phyloP scores from a whole-genome alignment of 306 rosid genomes.

The Gynostemma pentaphyllum region DNA sequence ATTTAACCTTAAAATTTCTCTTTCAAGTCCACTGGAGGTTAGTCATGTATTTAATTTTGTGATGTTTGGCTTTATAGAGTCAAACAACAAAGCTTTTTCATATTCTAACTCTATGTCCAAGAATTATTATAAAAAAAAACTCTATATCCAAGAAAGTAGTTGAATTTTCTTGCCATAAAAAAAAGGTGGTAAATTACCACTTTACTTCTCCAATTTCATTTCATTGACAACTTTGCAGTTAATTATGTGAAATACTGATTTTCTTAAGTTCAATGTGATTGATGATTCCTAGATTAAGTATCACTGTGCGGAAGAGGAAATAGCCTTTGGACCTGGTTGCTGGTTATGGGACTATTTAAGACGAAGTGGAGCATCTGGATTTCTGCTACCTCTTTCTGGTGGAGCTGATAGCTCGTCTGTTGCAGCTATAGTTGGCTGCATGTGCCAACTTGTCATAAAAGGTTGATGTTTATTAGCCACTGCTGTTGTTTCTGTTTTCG shows the following conservation, averaged over 20 bases:
- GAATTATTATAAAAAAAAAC: no score
- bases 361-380: constrained; percentile 98
- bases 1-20: constrained; percentile 48
- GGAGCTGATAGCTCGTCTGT: constrained; percentile 99
- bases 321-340: constrained; percentile 95
- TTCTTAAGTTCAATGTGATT: constrained; percentile 11
- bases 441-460: constrained; percentile 93
- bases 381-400: constrained; percentile 96
- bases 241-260: neutral
- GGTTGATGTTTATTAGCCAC: constrained; percentile 27
- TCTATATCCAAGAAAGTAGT: neutral
- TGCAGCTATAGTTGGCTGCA: constrained; percentile 93
- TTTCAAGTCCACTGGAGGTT: constrained; percentile 75
- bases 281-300: constrained; percentile 51
- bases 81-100: neutral
- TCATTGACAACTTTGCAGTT: neutral
- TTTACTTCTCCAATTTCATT: neutral
- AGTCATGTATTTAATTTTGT: constrained; percentile 14
- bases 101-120: neutral
- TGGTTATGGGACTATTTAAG: constrained; percentile 98
- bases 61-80: neutral
- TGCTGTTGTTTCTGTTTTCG: neutral
- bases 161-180: neutral
- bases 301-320: constrained; percentile 91
- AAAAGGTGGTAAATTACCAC: no score